Conservation (phyloP, 2,329 filamentous ascomycete genomes). For the Ceratocystis alfenasii region DNA sequence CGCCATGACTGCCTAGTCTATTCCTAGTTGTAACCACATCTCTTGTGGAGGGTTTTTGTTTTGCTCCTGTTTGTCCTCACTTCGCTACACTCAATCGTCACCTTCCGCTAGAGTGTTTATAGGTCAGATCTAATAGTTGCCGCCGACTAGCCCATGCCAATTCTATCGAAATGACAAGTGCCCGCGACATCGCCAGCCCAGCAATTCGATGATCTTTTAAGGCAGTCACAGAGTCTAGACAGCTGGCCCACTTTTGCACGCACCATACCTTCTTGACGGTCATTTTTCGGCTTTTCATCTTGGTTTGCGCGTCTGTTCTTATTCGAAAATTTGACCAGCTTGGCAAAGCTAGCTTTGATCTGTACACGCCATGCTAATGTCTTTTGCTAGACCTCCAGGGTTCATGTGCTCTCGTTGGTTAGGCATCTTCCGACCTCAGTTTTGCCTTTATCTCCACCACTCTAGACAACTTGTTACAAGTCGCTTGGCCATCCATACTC, state of each 20-base stretch:
- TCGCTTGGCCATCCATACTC: neutral
- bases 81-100: too few species aligned
- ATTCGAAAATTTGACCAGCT: neutral
- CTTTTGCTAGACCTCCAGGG: neutral
- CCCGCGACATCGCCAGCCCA: neutral
- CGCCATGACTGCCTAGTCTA: neutral
- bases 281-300: neutral
- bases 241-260: neutral
- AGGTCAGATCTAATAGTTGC: too few species aligned
- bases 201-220: neutral
- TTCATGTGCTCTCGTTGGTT: neutral
- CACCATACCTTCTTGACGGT: neutral
- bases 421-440: neutral
- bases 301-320: neutral
- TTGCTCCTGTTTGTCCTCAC: neutral
- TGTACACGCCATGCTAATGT: neutral
- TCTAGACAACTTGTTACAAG: neutral
- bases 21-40: neutral
- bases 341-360: neutral
- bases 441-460: neutral
- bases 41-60: neutral
- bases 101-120: too few species aligned
- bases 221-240: neutral
- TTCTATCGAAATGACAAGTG: neutral
- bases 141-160: neutral